These are phyloP conservation scores for Onygenales sp. DNA, from an alignment of 2,329 filamentous ascomycete genomes.

Conservation along the genomic window DNA sequence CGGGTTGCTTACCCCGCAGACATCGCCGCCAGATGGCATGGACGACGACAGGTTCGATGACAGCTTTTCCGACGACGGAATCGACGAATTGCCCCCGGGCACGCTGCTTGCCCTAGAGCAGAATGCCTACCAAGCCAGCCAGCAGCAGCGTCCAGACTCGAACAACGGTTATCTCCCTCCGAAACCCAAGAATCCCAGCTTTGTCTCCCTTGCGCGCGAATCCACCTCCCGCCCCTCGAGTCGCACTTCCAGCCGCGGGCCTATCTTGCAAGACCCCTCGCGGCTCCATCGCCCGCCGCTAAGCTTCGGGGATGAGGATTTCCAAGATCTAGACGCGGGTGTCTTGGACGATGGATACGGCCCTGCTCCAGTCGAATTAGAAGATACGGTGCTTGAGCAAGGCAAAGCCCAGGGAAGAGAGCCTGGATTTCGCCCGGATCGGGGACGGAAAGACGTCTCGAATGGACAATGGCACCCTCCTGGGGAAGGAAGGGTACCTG, in stretches of 20 bases:
- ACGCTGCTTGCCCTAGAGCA: constrained; percentile 37
- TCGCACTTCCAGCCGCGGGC: neutral
- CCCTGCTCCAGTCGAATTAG: constrained; percentile 16
- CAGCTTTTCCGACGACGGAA: constrained; percentile 38
- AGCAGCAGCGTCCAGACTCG: constrained; percentile 19
- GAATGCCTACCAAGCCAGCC: constrained; percentile 35
- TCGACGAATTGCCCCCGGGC: constrained; percentile 35
- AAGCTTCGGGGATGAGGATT: constrained; percentile 34
- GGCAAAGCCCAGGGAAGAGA: neutral
- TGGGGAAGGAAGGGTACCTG: neutral
- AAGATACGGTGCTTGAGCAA: constrained; percentile 5
- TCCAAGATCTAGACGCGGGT: constrained; percentile 34
- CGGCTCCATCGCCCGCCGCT: constrained; percentile 19
- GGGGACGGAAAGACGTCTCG: neutral
- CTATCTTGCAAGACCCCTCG: constrained; percentile 7
- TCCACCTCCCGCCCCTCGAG: constrained; percentile 2
- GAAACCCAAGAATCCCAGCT: constrained; percentile 2
- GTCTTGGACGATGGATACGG: constrained; percentile 30
- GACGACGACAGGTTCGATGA: constrained; percentile 38
- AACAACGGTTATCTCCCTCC: neutral
- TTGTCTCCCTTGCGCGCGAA: neutral
- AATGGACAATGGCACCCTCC: neutral
- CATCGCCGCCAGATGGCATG: constrained; percentile 27
- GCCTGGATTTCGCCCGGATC: neutral
- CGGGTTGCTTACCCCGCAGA: constrained; percentile 3